Evolutionary conservation across 1,284 basidiomycete species (phyloP), one percentile per base, ranked within the genome.

Genomic region (Marasmius fiardii): DNA sequence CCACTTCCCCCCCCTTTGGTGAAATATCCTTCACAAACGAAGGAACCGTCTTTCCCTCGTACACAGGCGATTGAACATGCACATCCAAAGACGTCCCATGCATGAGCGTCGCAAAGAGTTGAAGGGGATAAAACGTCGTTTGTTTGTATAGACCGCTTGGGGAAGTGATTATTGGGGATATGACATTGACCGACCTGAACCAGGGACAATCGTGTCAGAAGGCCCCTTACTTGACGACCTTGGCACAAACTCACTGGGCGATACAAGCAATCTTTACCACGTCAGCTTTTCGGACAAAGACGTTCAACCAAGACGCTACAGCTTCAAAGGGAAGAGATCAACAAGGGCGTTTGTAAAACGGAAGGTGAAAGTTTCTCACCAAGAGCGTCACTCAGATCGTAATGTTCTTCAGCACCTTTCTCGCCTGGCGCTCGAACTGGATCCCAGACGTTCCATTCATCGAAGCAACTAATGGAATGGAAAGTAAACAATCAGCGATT

Each of bases 231-330:
- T 53, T n/a, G 37, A 43, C 18, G n/a, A 53, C 12, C 24, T 24
- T 16, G 26, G 8, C n/a, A 12, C 18, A n/a, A 8, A 62, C 70
- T 54, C 69, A 79, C 73, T 88, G 85, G 0, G 85, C 83, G 47
- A 86, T 77, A 63, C 84, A 86, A 0, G 84, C 84, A 52, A 86
- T 82, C 53, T 79, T 79, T 44, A 86, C 78, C 24, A 83, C 71
- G 61, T 83, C 78, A 6, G 79, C 77, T 56, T 86, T 83, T 18
- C 84, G 73, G 16, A 86, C 77, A 57, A 87, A 81, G 12, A 85
- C 75, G 64, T 86, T 84, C 58, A 88, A 67, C 83, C 84, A 88
- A 1, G 81, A 75, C 4, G 79, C 78, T 1, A 76, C 73, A 31
- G 74, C 74, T 72, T 54, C 1, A 16, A 37, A 23, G 47, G 3